Evolutionary conservation across 2,329 filamentous ascomycete genomes (phyloP), one percentile per base, ranked within the genome.

Genomic region (Aureobasidium uvarum): DNA sequence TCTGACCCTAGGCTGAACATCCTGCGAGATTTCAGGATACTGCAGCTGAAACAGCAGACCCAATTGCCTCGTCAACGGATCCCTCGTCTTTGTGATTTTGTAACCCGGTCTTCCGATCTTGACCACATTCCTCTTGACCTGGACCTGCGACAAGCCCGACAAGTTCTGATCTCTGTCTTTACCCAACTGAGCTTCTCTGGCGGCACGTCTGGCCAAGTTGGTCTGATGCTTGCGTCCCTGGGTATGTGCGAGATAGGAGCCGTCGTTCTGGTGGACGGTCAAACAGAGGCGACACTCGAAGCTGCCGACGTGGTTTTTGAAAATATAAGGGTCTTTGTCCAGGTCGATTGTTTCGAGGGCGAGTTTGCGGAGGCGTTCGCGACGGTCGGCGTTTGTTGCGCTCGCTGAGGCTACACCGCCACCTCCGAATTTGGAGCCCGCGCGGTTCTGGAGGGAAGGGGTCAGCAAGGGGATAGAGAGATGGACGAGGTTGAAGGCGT

Each of bases 261-360:
- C 95, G 81, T 99, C 95, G 77, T 99, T 99, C 75, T 99, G 95
- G 83, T 99, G 95, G 5, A 98, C 94, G 0, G 95, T 99, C 31
- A 99, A 83, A 75, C 95, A 99, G 46, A 99, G 89, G 36, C 95
- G 91, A 78, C 95, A 99, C 79, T 99, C 95, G 79, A 97, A 99
- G 74, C 90, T 95, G 74, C 95, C 95, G 73, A 98, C 91, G 79
- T 99, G 94, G 83, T 99, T 99, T 79, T 96, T 96, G 88, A 99
- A 99, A 83, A 98, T 97, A 85, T 98, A 99, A 0, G 95, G 95
- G 81, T 99, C 95, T 81, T 97, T 98, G 81, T 98, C 95, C 69
- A 98, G 90, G 81, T 98, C 94, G 83, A 99, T 99, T 65, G 92
- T 96, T 81, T 99, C 95, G 74, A 99, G 91, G 66, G 95, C 95